phyloP scores from a whole-genome alignment of 805 yeast genomes.

The Yarrowia hollandica region DNA sequence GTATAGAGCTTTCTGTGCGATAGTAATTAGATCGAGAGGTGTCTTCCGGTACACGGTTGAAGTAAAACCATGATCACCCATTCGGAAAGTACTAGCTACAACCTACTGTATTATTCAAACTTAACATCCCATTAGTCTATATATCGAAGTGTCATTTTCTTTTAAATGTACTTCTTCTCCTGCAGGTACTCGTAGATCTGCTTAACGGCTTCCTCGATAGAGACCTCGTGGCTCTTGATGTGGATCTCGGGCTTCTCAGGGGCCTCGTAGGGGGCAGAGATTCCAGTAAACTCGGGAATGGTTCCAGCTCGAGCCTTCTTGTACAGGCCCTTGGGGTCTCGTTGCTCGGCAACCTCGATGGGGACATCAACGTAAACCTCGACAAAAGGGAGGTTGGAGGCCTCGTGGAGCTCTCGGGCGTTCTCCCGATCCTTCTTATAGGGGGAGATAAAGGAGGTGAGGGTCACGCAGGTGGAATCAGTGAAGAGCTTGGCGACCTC shows the following conservation, averaged over 20 bases:
- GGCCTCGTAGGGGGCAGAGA: slow-evolving; percentile 93
- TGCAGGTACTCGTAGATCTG: slow-evolving; percentile 60
- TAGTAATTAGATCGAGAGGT: no score
- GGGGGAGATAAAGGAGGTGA: slow-evolving; percentile 92
- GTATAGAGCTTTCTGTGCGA: no score
- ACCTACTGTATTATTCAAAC: no score
- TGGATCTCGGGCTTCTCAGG: slow-evolving; percentile 84
- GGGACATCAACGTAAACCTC: slow-evolving; percentile 95
- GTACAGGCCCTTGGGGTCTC: slow-evolving; percentile 96
- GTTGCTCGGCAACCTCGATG: slow-evolving; percentile 87
- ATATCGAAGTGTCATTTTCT: no score
- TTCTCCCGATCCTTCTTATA: slow-evolving; percentile 78
- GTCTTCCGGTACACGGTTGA: not conserved
- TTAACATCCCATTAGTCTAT: no score
- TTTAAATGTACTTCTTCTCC: slow-evolving; percentile 28
- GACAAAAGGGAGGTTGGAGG: slow-evolving; percentile 73
- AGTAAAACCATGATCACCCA: no score
- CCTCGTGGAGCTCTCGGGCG: slow-evolving; percentile 82
- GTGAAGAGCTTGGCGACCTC: slow-evolving; percentile 94
- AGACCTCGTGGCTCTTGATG: slow-evolving; percentile 65
- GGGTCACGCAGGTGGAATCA: slow-evolving; percentile 82
- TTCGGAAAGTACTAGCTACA: no score
- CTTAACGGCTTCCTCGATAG: slow-evolving; percentile 80
- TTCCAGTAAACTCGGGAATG: slow-evolving; percentile 93
- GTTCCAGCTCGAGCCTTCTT: slow-evolving; percentile 95